Base-by-base conservation (phyloP, 129 eudicot species). In the Escallonia rubra region DNA sequence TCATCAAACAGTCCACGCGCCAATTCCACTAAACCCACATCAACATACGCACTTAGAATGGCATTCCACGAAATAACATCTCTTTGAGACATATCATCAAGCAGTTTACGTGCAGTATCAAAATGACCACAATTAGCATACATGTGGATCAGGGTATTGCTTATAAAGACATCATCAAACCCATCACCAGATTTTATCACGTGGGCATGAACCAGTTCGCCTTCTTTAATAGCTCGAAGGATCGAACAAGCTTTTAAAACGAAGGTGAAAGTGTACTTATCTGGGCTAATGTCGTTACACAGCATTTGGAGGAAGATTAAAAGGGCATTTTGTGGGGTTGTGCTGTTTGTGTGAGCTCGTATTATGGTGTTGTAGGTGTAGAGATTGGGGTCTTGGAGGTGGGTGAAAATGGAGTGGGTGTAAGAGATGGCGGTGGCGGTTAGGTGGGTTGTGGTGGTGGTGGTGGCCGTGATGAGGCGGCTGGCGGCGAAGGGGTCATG, bases 61-160 rank as follows among this genome's bases (percentile, higher is more conserved):
- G 81, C 81, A 7, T 79, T 83, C 88, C 84, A 79, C 0, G 81
- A 79, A 13, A 79, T 51, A 15, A 75, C 81, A 63, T 79, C 77
- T 45, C 69, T 65, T 16, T 53, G 50, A 72, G 74, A 8, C 84
- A 83, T 75, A 71, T 42, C 12, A 79, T 83, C 88, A 4, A 83
- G 70, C 84, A 83, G 10, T 8, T 55, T 41, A 61, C 71, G 82
- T 3, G 85, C 83, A 57, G 48, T 40, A 2, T 61, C 73, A 41
- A 74, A 80, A 46, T 55, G 15, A 3, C 85, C 80, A 10, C 77
- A 52, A 64, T 73, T 83, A 6, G 73, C 88, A 53, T 79, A 83
- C 74, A 73, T 64, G 49, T 74, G 79, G 43, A 83, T 56, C 80
- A 83, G 69, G 54, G 82, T 76, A 39, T 73, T 76, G 43, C 68